These are phyloP conservation scores for Nicotiana rustica DNA, from an alignment of 305 asterid species.

Conservation along the genomic window DNA sequence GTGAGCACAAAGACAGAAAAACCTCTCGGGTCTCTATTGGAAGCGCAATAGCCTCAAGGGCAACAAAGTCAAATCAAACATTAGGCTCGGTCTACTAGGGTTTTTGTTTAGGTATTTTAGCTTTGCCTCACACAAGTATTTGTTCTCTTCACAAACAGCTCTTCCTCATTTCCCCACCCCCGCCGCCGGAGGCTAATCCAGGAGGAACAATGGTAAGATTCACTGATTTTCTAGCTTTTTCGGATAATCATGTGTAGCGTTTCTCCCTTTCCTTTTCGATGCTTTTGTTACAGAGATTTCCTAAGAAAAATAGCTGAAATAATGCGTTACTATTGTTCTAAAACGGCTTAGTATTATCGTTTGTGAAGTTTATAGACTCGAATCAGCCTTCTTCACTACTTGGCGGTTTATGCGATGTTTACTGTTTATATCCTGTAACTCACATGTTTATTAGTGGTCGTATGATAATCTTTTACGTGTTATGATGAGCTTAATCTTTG, in stretches of 20 bases:
- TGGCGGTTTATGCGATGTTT: not conserved
- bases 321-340: not conserved
- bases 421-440: not conserved
- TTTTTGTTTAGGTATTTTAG: slow-evolving; percentile 42
- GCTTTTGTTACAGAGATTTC: slow-evolving; percentile 10
- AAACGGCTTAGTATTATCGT: not conserved
- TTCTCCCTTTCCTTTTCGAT: not conserved
- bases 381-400: not conserved
- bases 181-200: slow-evolving; percentile 36
- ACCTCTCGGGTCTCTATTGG: not conserved
- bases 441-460: too few species aligned
- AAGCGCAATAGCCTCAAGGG: not conserved
- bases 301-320: not conserved
- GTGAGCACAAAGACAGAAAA: not conserved
- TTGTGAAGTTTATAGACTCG: not conserved
- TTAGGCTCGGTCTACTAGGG: slow-evolving; percentile 41
- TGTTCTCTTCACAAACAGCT: not conserved
- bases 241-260: not conserved
- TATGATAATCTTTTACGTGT: too few species aligned
- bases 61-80: not conserved
- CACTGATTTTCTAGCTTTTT: not conserved
- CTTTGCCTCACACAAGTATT: slow-evolving; percentile 10
- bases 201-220: slow-evolving; percentile 49
- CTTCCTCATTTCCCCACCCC: slow-evolving; percentile 26
- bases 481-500: not conserved